Base-by-base conservation (phyloP, 1,284 basidiomycete genomes). In the Pascua guehoae region DNA sequence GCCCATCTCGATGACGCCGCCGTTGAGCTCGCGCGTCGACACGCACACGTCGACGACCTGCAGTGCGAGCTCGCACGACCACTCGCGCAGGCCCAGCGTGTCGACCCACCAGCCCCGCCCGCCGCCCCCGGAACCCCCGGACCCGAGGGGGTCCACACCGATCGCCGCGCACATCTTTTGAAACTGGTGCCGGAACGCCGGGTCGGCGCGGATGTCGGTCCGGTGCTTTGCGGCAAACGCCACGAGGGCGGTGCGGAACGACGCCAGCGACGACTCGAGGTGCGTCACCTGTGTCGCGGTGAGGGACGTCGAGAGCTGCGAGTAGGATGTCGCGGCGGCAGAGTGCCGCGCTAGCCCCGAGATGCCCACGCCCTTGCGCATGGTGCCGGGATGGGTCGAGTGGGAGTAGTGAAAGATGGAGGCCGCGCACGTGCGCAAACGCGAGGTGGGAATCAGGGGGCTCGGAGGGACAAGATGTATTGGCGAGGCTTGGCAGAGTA, bases 21-120 rank as follows among this genome's bases (percentile, higher is more conserved):
- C 95, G 65, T 97, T 97, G 45, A 86, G 79, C 56, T 88, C 86
- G 45, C 94, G 80, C 10, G 91, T 95, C 70, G 85, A 88, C 38
- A 98, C 87, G 69, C 95, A 98, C 15, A 98, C 85, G 72, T 98
- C 95, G 49, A 98, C 92, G 62, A 98, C 88, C 79, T 99, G 95
- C 32, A 98, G 91, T 3, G 91, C 91, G 1, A 98, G 84, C 69
- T 96, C 94, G 73, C 91, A 91, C 68, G 93, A 88, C 91, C 91
- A 98, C 73, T 98, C 96, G 8, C 91, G 86, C 24, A 83, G 65
- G 0, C 90, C 91, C 15, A 97, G 82, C 68, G 91, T 79, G 71
- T 92, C 93, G 18, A 85, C 86, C 86, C 88, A 91, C 88, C 89
- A 93, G 66, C 69, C 1, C 74, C 71, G 47, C 64, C 66, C 2